Conservation (phyloP, 768 basidiomycete species). For the Boletellus sp. region DNA sequence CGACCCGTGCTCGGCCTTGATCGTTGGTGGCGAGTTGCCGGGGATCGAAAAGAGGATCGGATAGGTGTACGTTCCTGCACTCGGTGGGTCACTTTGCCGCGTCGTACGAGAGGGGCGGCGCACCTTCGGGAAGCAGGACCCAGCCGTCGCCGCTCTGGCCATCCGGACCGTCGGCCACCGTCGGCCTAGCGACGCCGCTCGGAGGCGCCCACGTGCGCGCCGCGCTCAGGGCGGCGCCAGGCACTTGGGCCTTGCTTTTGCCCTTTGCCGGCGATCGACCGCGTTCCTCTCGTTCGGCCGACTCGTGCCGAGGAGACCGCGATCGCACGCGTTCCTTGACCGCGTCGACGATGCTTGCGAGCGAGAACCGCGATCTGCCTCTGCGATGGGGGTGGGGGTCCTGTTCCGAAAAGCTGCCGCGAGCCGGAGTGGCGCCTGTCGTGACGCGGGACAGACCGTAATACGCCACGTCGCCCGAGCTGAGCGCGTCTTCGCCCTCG, state of each 20-base stretch:
- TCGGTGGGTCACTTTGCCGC: constrained; percentile 53
- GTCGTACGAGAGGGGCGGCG: neutral
- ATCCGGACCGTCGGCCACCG: constrained; percentile 14
- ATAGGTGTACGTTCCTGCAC: constrained; percentile 83
- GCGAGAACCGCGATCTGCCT: constrained; percentile 46
- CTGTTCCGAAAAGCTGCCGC: constrained; percentile 14
- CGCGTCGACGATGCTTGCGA: constrained; percentile 50
- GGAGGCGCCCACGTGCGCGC: constrained; percentile 20
- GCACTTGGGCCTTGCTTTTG: constrained; percentile 28
- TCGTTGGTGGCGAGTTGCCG: constrained; percentile 68
- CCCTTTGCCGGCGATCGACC: constrained; percentile 30
- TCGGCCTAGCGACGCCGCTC: constrained; percentile 31
- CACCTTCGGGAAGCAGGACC: constrained; percentile 88
- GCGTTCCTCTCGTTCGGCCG: constrained; percentile 13
- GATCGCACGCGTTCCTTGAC: constrained; percentile 45
- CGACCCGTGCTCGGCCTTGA: constrained; percentile 70
- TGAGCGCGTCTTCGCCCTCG: constrained; percentile 11
- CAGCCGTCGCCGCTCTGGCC: constrained; percentile 51
- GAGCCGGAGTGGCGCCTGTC: constrained; percentile 10
- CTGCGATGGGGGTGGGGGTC: constrained; percentile 12
- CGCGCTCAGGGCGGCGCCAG: neutral
- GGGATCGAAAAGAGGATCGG: constrained; percentile 92
- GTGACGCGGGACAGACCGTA: constrained; percentile 15
- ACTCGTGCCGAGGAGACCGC: constrained; percentile 33
- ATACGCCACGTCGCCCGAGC: constrained; percentile 5